Conservation (phyloP, 768 basidiomycete genomes). For the Leccinum truebloodii region DNA sequence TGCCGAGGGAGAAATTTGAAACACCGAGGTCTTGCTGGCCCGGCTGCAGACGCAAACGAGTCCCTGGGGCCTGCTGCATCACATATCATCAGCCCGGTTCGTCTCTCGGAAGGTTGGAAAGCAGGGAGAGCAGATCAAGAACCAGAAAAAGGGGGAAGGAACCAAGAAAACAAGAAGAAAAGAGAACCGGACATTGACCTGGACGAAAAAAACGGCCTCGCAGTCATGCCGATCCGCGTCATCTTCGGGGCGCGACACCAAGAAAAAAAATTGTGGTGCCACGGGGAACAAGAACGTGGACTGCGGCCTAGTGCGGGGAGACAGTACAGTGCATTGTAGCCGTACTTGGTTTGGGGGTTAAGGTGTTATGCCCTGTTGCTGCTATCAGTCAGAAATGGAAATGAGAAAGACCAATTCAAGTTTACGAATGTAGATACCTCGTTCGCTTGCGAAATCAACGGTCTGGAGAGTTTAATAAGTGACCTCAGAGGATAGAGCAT, state of each 20-base stretch:
- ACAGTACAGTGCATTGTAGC: background rate
- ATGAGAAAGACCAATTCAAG: too few relatives aligned
- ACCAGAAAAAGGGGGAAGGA: background rate
- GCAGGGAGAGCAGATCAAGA: too few relatives aligned
- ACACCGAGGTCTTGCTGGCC: background rate
- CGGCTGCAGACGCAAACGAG: background rate
- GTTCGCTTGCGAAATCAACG: conserved; percentile 33
- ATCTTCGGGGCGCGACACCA: background rate
- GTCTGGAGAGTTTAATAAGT: conserved; percentile 25
- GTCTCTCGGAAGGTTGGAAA: background rate
- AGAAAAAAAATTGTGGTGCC: background rate
- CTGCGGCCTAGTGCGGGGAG: background rate
- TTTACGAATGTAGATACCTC: conserved; percentile 24
- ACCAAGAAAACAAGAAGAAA: too few relatives aligned
- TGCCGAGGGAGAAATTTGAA: background rate
- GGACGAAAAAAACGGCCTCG: background rate
- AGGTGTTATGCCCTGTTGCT: background rate
- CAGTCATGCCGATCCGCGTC: background rate
- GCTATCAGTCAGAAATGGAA: background rate
- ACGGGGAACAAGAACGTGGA: background rate
- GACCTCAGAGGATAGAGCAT: background rate
- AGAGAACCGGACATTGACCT: too few relatives aligned
- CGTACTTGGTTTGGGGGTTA: background rate
- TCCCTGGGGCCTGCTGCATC: background rate
- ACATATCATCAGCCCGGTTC: background rate